Evolutionary conservation across 2,329 filamentous ascomycete species (phyloP), one percentile per base, ranked within the genome.

Genomic region (Alternaria hordeiaustralica): DNA sequence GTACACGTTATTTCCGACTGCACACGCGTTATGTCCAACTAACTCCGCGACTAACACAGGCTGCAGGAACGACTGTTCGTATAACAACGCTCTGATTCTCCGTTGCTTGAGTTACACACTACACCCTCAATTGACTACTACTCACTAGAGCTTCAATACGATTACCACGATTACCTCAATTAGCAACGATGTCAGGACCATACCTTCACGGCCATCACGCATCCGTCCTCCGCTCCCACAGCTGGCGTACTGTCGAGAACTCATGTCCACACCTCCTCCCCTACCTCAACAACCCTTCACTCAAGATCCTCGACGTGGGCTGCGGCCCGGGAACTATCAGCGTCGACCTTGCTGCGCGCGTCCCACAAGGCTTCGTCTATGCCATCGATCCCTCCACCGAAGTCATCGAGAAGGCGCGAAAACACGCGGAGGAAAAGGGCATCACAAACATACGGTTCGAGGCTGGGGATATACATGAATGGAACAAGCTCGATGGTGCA

Each of bases 271-370:
- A 80, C 63, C 71, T 80, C 1, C 65, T 80, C 1, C 76, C 77
- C 0, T 75, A 79, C 59, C 73, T 81, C 43, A 63, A 51, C 55
- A 63, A 63, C 23, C 63, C 79, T 57, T 57, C 69, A 12, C 60
- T 76, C 74, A 71, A 78, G 60, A 74, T 85, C 44, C 80, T 85
- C 21, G 83, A 86, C 63, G 80, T 84, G 13, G 84, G 84, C 44
- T 81, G 82, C 44, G 84, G 84, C 2, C 82, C 83, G 5, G 83
- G 84, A n/a, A 84, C 82, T 33, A 85, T 86, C 66, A 81, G 82
- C 2, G 75, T 78, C 9, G 82, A 81, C 7, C 72, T 85, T 9
- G 81, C 82, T 2, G 70, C 78, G 18, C 79, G 79, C 62, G 76
- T 84, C 7, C 82, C 84, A 3, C 63, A 80, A 59, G 83, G 83